Base-by-base conservation (phyloP, 1,139 yeast species). In the Candida sp. region DNA sequence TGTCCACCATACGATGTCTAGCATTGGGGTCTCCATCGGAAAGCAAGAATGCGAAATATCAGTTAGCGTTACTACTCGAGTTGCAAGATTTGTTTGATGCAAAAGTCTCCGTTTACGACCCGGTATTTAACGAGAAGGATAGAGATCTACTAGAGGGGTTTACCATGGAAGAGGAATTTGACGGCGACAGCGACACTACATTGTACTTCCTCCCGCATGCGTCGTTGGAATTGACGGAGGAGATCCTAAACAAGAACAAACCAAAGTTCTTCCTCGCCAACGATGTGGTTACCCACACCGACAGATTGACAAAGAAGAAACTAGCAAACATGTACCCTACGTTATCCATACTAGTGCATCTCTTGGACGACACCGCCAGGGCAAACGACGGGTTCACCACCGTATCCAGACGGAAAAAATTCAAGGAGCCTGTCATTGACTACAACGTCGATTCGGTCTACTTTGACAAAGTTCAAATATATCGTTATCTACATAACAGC, bases 151-250 rank as follows among this genome's bases (percentile, higher is more conserved):
- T 83, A 3, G 49, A 52, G 17, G 38, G 50, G 1, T 47, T 54
- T 0, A 43, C 23, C 2, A 67, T 74, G 37, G 56, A 68, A 54
- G 50, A 68, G 65, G 60, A 51, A 43, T 26, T 66, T 65, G 31
- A 62, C 47, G 42, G 45, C 32, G 41, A 45, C 6, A 17, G 33
- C 26, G 62, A 86, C 5, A 52, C 62, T 1, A 68, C 73, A 0
- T 63, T 87, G 2, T 84, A 72, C 58, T 89, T 83, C 60, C 73
- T 89, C 50, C 96, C 96, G 0, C 96, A 90, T 67, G 93, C 93
- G 0, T 90, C 92, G 0, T 67, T 87, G 40, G 74, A 70, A 5
- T 67, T 89, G 9, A 83, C 89, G 1, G 81, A 85, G 43, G 41
- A 52, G 1, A 58, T 86, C 1, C 56, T 86, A 4, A 65, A 45